Evolutionary conservation across 108 stramenopile genomes (phyloP).

Genomic region (Cyclotella choctawhatcheeana): DNA sequence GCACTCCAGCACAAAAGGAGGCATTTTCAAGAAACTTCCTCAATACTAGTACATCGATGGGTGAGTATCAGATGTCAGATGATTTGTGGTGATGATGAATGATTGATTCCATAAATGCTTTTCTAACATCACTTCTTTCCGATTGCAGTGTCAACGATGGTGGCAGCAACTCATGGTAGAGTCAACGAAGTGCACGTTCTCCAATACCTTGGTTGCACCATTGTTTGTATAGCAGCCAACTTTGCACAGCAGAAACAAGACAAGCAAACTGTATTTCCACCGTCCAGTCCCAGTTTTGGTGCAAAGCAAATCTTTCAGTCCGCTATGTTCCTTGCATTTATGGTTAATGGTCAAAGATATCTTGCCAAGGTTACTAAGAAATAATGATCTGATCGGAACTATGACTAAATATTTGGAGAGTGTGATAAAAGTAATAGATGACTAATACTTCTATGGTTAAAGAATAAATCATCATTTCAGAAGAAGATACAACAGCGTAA

Average conservation of each 20-base stretch:
- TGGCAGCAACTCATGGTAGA: slow-evolving; percentile 45
- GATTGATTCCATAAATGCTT: background rate
- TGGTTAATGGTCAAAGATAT: slow-evolving; percentile 50
- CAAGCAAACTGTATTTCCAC: background rate
- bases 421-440: no score
- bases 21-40: slow-evolving; percentile 39
- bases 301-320: slow-evolving; percentile 45
- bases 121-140: no score
- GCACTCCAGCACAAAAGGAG: slow-evolving; percentile 13
- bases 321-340: slow-evolving; percentile 52
- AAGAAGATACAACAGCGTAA: no score
- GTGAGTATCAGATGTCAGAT: background rate
- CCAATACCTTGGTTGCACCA: slow-evolving; percentile 48
- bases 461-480: no score
- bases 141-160: slow-evolving; percentile 36
- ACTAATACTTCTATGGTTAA: no score
- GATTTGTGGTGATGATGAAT: background rate
- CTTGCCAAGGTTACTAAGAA: slow-evolving; percentile 47
- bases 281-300: slow-evolving; percentile 9
- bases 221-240: slow-evolving; percentile 55
- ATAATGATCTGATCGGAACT: background rate
- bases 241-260: slow-evolving; percentile 31
- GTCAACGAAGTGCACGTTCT: slow-evolving; percentile 51
- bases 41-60: slow-evolving; percentile 44
- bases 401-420: no score